Evolutionary conservation across 768 basidiomycete genomes (phyloP), one percentile per base, ranked within the genome.

Genomic region (Pleurotus giganteus): DNA sequence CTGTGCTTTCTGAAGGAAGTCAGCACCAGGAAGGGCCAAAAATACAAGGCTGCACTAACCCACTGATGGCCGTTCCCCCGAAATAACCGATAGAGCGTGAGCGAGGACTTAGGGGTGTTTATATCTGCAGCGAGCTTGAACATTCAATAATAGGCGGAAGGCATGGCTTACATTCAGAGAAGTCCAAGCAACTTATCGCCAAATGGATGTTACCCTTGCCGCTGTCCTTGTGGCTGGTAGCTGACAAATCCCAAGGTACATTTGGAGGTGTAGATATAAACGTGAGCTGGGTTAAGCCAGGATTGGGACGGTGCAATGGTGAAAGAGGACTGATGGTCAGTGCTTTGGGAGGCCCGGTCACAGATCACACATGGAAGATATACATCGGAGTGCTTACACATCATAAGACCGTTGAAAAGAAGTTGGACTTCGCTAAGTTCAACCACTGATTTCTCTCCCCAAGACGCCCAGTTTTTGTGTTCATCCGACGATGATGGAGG

Each of bases 401-500:
- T 73, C 4, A 58, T 53, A 29, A 57, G 29, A 29, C 77, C 74
- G 54, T 83, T 78, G 50, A 78, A 80, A 29, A 71, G 67, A 13
- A 88, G 62, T 26, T 74, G 74, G 8, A 87, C 74, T 67, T 87
- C 83, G 51, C 74, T 82, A n/a, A 89, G 58, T 31, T 86, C 80
- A 57, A 90, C 80, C 2, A 65, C 74, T 5, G 71, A 69, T 50
- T 88, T 85, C 63, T 88, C 86, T 4, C 82, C 79, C 69, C 80
- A 80, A 41, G 72, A 67, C 45, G 86, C 84, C 78, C 80, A 77
- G 36, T 74, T 70, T n/a, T 66, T 57, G 8, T 61, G 55, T 5
- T 64, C 56, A n/a, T 72, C 69, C 13, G 68, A 58, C 28, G 61
- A 50, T 12, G 51, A 24, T 11, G 47, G 17, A 11, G 46, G 44